These are phyloP conservation scores for Cucurbita ficifolia DNA, from an alignment of 306 rosid genomes.

Conservation along the genomic window DNA sequence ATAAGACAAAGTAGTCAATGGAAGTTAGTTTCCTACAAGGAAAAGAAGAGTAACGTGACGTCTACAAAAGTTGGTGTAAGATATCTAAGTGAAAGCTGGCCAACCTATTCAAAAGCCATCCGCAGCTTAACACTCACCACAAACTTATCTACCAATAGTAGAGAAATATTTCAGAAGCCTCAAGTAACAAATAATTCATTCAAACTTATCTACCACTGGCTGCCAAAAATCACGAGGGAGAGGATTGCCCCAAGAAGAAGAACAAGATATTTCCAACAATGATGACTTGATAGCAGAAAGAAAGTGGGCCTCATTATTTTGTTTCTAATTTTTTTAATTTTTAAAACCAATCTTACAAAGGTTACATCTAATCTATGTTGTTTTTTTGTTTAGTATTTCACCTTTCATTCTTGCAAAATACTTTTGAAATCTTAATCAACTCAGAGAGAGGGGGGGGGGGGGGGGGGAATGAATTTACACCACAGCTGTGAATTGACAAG, in stretches of 20 bases:
- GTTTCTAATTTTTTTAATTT: not conserved
- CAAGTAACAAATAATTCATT: not conserved
- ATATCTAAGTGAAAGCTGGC: not conserved
- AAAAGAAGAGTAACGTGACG: not conserved
- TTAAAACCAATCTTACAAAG: not conserved
- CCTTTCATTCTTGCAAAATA: not conserved
- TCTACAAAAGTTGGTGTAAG: not conserved
- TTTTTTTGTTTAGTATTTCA: not conserved
- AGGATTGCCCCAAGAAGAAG: not conserved
- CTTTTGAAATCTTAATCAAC: not conserved
- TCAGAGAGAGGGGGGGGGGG: not conserved
- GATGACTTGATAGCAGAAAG: not conserved
- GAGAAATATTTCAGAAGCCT: not conserved
- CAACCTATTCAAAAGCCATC: constrained; percentile 2
- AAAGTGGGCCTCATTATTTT: not conserved
- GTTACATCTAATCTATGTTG: not conserved
- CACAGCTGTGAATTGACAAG: not conserved
- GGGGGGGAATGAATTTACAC: not conserved
- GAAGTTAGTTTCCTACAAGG: not conserved
- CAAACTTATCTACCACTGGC: not conserved
- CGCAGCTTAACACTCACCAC: not conserved
- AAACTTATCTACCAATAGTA: not conserved
- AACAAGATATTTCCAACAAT: not conserved
- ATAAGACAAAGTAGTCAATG: not conserved
- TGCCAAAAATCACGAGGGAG: not conserved